Percentiles rank a stretch among this genome's conserved stretches.
These are phyloP conservation scores for Phaffia australis DNA, from an alignment of 768 basidiomycete genomes.

Conservation along the genomic window DNA sequence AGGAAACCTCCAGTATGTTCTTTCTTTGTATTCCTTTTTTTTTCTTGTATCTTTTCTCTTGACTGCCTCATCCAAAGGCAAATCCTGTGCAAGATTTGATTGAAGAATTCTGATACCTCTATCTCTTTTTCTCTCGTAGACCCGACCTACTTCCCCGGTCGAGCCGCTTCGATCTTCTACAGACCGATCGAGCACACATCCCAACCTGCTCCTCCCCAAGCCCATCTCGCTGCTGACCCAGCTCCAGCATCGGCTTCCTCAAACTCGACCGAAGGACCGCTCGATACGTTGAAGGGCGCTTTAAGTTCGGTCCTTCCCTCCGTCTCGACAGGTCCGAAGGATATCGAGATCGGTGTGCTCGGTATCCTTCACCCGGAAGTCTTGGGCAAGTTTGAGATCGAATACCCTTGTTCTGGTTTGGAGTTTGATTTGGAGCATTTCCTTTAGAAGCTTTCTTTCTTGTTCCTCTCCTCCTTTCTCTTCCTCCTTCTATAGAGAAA, in stretches of 20 bases:
- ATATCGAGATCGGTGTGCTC: constrained; percentile 71
- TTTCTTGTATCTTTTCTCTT: neutral
- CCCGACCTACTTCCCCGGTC: constrained; percentile 85
- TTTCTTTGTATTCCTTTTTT: neutral
- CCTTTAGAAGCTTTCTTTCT: constrained; percentile 38
- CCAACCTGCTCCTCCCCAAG: constrained; percentile 25
- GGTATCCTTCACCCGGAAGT: constrained; percentile 91
- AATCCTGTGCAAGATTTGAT: neutral
- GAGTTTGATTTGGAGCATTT: constrained; percentile 96
- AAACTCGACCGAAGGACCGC: neutral
- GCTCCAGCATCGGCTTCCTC: constrained; percentile 15
- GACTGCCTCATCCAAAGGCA: neutral
- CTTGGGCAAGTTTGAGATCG: constrained; percentile 83
- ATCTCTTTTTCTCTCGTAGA: constrained; percentile 45
- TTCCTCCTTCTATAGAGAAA: too few species aligned
- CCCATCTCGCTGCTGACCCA: constrained; percentile 22
- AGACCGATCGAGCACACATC: constrained; percentile 41
- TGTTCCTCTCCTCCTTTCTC: neutral
- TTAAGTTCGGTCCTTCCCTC: constrained; percentile 30
- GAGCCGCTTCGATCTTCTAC: constrained; percentile 84
- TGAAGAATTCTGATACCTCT: neutral
- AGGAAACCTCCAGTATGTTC: constrained; percentile 63
- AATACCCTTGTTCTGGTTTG: constrained; percentile 84
- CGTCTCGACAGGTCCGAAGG: constrained; percentile 35
- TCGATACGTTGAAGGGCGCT: constrained; percentile 26